Percentiles rank a stretch among this genome's conserved stretches.
Conservation (phyloP, 345 rosid genomes). For the Angophora floribunda region DNA sequence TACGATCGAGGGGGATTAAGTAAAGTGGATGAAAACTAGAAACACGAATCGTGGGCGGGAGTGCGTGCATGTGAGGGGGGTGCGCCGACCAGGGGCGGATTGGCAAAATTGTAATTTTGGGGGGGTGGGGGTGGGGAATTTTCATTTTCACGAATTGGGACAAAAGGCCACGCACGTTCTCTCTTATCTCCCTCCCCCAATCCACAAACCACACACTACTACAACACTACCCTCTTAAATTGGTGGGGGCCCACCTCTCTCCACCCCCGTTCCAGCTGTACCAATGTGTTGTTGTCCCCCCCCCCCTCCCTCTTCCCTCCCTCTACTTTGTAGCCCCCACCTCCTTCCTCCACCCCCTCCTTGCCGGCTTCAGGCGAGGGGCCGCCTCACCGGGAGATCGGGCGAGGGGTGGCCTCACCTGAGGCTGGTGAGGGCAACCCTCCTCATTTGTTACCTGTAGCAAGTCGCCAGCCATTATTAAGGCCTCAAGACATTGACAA, state of each 20-base stretch:
- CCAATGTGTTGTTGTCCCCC: not conserved
- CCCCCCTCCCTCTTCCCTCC: no score
- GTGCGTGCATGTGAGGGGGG: not conserved
- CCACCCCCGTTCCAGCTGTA: not conserved
- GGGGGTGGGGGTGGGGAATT: not conserved
- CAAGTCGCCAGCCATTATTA: rapidly evolving
- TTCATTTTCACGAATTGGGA: not conserved
- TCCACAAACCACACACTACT: not conserved
- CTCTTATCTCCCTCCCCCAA: not conserved
- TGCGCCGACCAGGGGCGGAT: not conserved
- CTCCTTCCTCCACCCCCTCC: not conserved
- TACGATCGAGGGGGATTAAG: not conserved
- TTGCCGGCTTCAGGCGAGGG: not conserved
- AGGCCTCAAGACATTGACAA: no score
- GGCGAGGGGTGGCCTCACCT: not conserved
- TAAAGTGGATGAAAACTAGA: not conserved
- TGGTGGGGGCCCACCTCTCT: not conserved
- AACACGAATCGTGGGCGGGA: not conserved
- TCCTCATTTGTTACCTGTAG: no score
- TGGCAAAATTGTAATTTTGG: not conserved
- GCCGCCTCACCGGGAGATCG: not conserved
- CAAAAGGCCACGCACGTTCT: not conserved
- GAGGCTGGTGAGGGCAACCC: not conserved
- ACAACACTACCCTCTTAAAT: not conserved
- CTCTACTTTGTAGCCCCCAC: not conserved